Percentiles rank a stretch among this genome's conserved stretches.
phyloP scores from a whole-genome alignment of 2,329 filamentous ascomycete species.

The Xylariaceae sp. region DNA sequence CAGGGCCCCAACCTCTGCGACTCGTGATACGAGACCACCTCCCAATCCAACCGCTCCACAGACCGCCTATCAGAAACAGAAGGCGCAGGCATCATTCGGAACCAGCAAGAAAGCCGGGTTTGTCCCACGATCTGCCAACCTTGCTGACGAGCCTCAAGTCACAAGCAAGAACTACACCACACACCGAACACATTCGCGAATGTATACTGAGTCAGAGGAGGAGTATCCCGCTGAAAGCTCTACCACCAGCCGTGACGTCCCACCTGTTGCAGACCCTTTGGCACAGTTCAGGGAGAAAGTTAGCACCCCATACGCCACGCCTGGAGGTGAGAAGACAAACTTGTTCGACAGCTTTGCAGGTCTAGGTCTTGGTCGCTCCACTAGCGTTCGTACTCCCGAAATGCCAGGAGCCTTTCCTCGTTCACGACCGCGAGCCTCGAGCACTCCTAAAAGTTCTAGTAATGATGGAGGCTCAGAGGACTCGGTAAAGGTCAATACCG shows the following conservation, averaged over 20 bases:
- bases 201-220: conserved; percentile 28
- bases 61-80: conserved; percentile 50
- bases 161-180: conserved; percentile 49
- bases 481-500: conserved; percentile 16
- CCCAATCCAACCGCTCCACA: conserved; percentile 40
- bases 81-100: conserved; percentile 54
- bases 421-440: conserved; percentile 26
- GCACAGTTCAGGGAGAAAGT: conserved; percentile 38
- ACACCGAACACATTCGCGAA: conserved; percentile 27
- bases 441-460: conserved; percentile 25
- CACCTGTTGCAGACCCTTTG: conserved; percentile 42
- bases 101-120: conserved; percentile 44
- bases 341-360: conserved; percentile 47
- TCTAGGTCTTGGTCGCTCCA: conserved; percentile 41
- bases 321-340: conserved; percentile 56
- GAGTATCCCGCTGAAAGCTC: conserved; percentile 17
- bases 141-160: conserved; percentile 51
- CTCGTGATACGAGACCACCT: conserved; percentile 24
- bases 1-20: conserved; percentile 27
- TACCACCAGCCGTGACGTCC: conserved; percentile 5
- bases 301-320: conserved; percentile 53
- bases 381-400: conserved; percentile 40
- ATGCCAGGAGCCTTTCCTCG: conserved; percentile 27
- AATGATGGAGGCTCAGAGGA: conserved; percentile 28
- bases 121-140: conserved; percentile 44